Percentiles rank a stretch among this genome's conserved stretches.
phyloP scores from a whole-genome alignment of 345 rosid species.

The Gossypium ekmanianum region DNA sequence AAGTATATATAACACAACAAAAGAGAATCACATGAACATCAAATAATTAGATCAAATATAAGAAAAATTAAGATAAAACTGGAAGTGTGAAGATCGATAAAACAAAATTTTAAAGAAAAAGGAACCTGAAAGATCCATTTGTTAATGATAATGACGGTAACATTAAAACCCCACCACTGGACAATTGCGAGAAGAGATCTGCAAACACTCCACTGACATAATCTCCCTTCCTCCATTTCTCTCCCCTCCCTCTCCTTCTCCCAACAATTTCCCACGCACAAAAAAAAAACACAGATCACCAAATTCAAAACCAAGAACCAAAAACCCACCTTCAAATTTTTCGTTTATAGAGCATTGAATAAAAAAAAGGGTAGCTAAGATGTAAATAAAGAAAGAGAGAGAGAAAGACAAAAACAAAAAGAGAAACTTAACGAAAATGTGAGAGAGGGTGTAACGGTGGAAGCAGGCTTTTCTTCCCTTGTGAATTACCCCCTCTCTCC shows the following conservation, averaged over 20 bases:
- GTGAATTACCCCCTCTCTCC: slow-evolving; percentile 29
- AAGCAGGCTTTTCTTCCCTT: slow-evolving; percentile 33
- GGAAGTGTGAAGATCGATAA: background rate
- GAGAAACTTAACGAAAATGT: slow-evolving; percentile 34
- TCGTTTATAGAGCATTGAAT: slow-evolving; percentile 19
- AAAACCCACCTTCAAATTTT: background rate
- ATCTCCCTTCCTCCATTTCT: slow-evolving; percentile 69
- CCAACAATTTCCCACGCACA: background rate
- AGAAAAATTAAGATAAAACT: slow-evolving; percentile 15
- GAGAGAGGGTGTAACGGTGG: slow-evolving; percentile 44
- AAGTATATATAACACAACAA: background rate
- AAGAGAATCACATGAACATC: background rate
- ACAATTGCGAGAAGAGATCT: slow-evolving; percentile 93
- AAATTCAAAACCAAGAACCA: slow-evolving; percentile 9
- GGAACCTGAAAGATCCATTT: slow-evolving; percentile 99
- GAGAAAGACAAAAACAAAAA: slow-evolving; percentile 2
- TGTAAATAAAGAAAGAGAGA: slow-evolving; percentile 10
- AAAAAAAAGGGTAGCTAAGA: slow-evolving; percentile 2
- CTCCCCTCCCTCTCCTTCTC: slow-evolving; percentile 6
- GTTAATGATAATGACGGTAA: slow-evolving; percentile 94
- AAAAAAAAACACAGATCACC: slow-evolving; percentile 17
- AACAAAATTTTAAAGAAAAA: slow-evolving; percentile 9
- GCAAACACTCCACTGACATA: slow-evolving; percentile 59
- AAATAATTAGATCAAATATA: slow-evolving; percentile 7
- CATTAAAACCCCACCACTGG: slow-evolving; percentile 98